Base-by-base conservation (phyloP, 805 yeast species). In the Wickerhamomyces xylosicus region DNA sequence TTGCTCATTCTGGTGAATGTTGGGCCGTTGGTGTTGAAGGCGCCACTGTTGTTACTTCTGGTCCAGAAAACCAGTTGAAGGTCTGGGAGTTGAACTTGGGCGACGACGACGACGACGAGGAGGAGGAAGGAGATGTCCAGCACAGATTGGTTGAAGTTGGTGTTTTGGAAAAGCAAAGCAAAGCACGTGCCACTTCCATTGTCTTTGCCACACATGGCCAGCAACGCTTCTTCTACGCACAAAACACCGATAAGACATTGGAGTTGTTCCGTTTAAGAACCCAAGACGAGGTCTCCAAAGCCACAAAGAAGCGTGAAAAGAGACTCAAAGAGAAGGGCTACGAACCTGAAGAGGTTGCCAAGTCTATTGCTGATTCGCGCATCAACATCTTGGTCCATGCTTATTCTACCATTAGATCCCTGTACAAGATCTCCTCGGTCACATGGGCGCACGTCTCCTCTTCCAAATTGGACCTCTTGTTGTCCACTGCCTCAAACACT, bases 1-100 rank as follows among this genome's bases (percentile, higher is more conserved):
- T 87, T 44, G 95, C 97, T 0, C 95, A 86, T 56, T 70, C 83
- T 18, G 89, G 90, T 42, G 97, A 92, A 59, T 85, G 96, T 63
- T 92, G 97, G 97, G 66, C 84, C 3, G 58, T 87, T 52, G 83
- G 75, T 3, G 56, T 77, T 16, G 38, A 40, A 16, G 63, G 66
- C 34, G 56, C 58, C 9, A 57, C 64, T 25, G 46, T 79, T 38
- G 59, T 87, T 17, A 87, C 97, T 1, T 71, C 83, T 21, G 89
- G 95, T 34, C 73, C 76, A 51, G 87, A 85, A 46, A 79, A 83
- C 46, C 94, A 86, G 55, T 70, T 85, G 25, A 85, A 85, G 56
- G 68, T 89, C 8, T 92, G 97, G 97, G 58, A 61, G 19, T 52
- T 87, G n/a, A 77, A 84, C 53, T 56, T 83, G 22, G 53, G 56